Base-by-base conservation (phyloP, 2,329 filamentous ascomycete genomes). In the Chaetomiaceae sp. region DNA sequence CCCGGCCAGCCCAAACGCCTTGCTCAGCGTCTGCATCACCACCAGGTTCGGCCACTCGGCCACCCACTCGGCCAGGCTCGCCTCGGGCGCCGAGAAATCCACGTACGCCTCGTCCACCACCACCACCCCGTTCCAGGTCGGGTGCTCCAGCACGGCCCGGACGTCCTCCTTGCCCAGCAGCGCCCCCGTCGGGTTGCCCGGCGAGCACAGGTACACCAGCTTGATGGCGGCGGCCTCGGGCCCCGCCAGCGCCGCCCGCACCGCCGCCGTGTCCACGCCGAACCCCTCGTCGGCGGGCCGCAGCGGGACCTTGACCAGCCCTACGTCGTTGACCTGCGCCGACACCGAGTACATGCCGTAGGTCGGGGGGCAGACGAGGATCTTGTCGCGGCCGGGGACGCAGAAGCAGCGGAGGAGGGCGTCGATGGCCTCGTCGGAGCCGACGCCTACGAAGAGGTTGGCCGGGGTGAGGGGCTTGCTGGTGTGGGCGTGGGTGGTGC, bases 291-390 rank as follows among this genome's bases (percentile, higher is more conserved):
- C 85, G 1, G 84, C 80, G 1, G 80, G 78, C 43, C 88, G 79
- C 20, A 97, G 76, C 0, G 91, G 90, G n/a, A 97, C 84, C 67
- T 87, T 89, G 62, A 95, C 86, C 23, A 97, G 82, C 41, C 79
- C 79, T 18, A 99, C 78, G 66, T 97, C 94, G 74, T 99, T 99
- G 61, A 96, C 86, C 67, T 95, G 87, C 1, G 94, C 94, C 6
- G 89, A 95, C 16, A 99, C 94, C 42, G 83, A 78, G 75, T 99
- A 99, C 94, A 99, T 99, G 73, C 94, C 94, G 69, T 99, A 99
- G 0, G 94, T 99, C 1, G 94, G 94, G 16, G 94, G 94, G 66
- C 92, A 97, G 37, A 90, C 92, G 32, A 99, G 80, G 67, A 99
- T 95, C 67, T 88, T 90, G 72, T 99, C 94, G 60, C 79, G 79